A percentile compares a stretch with the other conserved stretches of the same genome.
Conservation (phyloP, 2,329 filamentous ascomycete species). For the Dactylellina leptospora region DNA sequence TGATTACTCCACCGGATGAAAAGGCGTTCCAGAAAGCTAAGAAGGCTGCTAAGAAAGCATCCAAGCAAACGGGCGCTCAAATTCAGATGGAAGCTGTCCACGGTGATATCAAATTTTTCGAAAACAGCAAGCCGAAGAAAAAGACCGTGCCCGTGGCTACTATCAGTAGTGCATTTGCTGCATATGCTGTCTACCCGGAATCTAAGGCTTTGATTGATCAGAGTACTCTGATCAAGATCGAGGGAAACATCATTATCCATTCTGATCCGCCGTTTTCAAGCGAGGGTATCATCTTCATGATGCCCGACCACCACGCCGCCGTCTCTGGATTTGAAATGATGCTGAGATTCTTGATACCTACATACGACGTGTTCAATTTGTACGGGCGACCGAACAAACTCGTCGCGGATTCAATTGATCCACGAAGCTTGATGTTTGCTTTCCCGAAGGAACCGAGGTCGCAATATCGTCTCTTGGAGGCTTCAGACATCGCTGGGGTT, state of each 20-base stretch:
- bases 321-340: constrained; percentile 96
- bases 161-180: constrained; percentile 87
- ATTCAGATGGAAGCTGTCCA: constrained; percentile 73
- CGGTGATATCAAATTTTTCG: constrained; percentile 94
- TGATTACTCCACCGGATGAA: constrained; percentile 89
- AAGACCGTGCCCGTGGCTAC: constrained; percentile 90
- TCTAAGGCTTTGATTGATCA: constrained; percentile 92
- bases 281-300: constrained; percentile 96
- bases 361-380: constrained; percentile 88
- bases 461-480: constrained; percentile 88
- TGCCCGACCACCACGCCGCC: constrained; percentile 93
- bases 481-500: constrained; percentile 81
- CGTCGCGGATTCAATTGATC: constrained; percentile 85
- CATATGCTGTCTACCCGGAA: constrained; percentile 95
- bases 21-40: constrained; percentile 86
- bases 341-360: constrained; percentile 88
- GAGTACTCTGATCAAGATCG: constrained; percentile 91
- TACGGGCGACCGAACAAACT: constrained; percentile 89
- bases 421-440: constrained; percentile 94
- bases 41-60: constrained; percentile 78
- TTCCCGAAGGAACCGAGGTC: constrained; percentile 79
- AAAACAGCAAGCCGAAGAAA: constrained; percentile 84
- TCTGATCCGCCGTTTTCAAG: constrained; percentile 77
- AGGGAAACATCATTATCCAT: constrained; percentile 89
- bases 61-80: constrained; percentile 82